These are phyloP conservation scores for Fragaria nilgerrensis DNA, from an alignment of 306 rosid species.

Conservation along the genomic window DNA sequence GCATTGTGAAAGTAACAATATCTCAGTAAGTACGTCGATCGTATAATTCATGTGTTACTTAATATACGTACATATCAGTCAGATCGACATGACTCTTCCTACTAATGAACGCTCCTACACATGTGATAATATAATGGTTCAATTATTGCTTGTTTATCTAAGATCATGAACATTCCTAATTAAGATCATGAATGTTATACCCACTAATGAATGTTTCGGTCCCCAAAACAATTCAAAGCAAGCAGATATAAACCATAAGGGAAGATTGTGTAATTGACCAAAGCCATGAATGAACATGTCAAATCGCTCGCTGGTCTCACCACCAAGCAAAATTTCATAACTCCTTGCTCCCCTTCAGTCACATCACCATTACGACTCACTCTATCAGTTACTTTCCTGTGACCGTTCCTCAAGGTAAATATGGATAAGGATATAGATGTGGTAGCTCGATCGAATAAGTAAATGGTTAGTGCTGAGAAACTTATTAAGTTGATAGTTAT, in stretches of 20 bases:
- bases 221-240: too few relatives aligned
- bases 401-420: background rate
- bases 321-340: conserved; percentile 9
- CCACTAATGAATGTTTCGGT: background rate
- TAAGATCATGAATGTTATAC: background rate
- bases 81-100: background rate
- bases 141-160: background rate
- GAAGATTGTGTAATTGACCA: background rate
- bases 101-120: too few relatives aligned
- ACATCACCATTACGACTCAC: conserved; percentile 3
- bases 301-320: conserved; percentile 17
- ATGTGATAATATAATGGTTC: background rate
- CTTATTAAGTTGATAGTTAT: background rate
- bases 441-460: background rate
- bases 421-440: background rate
- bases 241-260: background rate
- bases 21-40: background rate
- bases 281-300: conserved; percentile 2
- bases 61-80: background rate
- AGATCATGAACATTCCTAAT: background rate
- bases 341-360: conserved; percentile 14
- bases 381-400: conserved; percentile 3
- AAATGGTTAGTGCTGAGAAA: background rate
- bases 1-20: conserved; percentile 16
- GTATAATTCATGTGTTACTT: background rate